Percentiles rank a stretch among this genome's conserved stretches.
These are phyloP conservation scores for Lagerstroemia speciosa DNA, from an alignment of 345 rosid species.

Conservation along the genomic window DNA sequence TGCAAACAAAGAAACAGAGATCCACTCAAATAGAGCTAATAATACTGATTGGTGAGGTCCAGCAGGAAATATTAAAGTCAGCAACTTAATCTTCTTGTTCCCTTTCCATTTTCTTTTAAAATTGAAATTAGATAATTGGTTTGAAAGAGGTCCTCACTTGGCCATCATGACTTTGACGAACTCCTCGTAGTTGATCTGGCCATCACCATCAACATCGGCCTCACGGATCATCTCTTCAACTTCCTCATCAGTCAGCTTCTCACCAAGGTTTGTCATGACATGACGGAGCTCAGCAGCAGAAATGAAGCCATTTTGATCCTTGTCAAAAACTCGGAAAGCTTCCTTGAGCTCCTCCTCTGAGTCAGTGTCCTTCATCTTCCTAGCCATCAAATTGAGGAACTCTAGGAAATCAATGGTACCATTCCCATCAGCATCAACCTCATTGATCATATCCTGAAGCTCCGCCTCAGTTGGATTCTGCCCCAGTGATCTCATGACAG, in stretches of 20 bases:
- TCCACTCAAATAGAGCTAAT: slow-evolving; percentile 4
- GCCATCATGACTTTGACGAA: slow-evolving; percentile 58
- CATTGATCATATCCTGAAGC: slow-evolving; percentile 52
- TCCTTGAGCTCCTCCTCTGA: slow-evolving; percentile 54
- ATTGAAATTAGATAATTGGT: slow-evolving; percentile 14
- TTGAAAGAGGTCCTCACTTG: slow-evolving; percentile 34
- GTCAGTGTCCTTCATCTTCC: slow-evolving; percentile 54
- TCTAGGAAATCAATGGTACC: slow-evolving; percentile 48
- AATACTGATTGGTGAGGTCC: slow-evolving; percentile 10
- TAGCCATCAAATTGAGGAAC: slow-evolving; percentile 47
- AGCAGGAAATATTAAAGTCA: slow-evolving; percentile 23
- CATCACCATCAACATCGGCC: slow-evolving; percentile 52
- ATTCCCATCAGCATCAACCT: slow-evolving; percentile 52
- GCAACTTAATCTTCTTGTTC: slow-evolving; percentile 34
- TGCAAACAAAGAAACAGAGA: slow-evolving; percentile 7
- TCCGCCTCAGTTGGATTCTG: slow-evolving; percentile 55
- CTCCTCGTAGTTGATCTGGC: slow-evolving; percentile 51
- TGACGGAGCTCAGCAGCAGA: slow-evolving; percentile 54
- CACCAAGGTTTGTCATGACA: slow-evolving; percentile 54
- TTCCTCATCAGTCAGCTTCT: slow-evolving; percentile 52
- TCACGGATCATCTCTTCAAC: slow-evolving; percentile 54
- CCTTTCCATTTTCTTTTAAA: slow-evolving; percentile 6
- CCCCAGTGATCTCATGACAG: slow-evolving; percentile 48
- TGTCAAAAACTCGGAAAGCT: slow-evolving; percentile 49
- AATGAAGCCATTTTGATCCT: slow-evolving; percentile 52